These are phyloP conservation scores for Trichoderma sp. DNA, from an alignment of 2,329 filamentous ascomycete genomes.

Conservation along the genomic window DNA sequence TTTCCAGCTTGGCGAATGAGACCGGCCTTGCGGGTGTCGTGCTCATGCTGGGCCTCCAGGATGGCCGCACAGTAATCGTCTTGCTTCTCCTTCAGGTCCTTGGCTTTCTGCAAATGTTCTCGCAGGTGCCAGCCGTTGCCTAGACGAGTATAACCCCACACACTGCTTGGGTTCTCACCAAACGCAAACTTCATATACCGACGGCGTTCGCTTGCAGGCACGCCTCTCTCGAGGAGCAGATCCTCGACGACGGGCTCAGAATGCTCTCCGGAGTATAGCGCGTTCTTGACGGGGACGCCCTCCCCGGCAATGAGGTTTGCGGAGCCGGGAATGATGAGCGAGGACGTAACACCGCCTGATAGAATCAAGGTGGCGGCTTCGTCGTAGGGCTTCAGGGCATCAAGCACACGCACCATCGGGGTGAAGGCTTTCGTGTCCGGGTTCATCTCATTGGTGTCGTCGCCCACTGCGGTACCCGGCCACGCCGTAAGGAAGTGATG, in stretches of 20 bases:
- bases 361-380: constrained; percentile 43
- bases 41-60: not conserved
- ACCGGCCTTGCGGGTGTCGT: constrained; percentile 2
- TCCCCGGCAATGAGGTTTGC: constrained; percentile 52
- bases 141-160: constrained; percentile 46
- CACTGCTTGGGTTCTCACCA: constrained; percentile 48
- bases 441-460: constrained; percentile 45
- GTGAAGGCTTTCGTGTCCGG: constrained; percentile 29
- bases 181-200: constrained; percentile 52
- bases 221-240: constrained; percentile 45
- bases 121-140: constrained; percentile 46
- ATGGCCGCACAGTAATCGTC: constrained; percentile 27
- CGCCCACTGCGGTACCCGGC: constrained; percentile 38
- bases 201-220: constrained; percentile 38
- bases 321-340: constrained; percentile 49
- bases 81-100: constrained; percentile 27
- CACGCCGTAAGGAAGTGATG: constrained; percentile 44
- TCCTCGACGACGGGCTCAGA: constrained; percentile 47
- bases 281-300: constrained; percentile 47
- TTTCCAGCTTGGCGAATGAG: constrained; percentile 18
- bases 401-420: constrained; percentile 30
- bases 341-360: constrained; percentile 50
- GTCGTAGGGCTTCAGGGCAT: constrained; percentile 49
- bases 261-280: constrained; percentile 39
- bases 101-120: constrained; percentile 36